phyloP scores from a whole-genome alignment of 2,329 filamentous ascomycete species.

The Fusarium bactridioides region DNA sequence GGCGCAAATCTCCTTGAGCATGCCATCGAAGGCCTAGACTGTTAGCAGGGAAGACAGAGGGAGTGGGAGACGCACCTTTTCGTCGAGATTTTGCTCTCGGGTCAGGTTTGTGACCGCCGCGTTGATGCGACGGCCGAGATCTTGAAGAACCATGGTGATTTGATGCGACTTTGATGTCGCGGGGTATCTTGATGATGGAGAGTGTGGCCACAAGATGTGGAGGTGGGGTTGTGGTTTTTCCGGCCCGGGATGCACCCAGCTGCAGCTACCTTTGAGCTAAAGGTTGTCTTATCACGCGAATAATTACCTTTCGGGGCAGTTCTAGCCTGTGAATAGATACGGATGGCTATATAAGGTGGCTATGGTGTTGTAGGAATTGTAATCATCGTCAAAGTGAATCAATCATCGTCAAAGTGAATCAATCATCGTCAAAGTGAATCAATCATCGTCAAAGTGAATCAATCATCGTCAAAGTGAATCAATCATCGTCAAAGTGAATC shows the following conservation, averaged over 20 bases:
- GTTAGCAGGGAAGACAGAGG: conserved; percentile 16
- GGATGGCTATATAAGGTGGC: background rate
- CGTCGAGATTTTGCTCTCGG: conserved; percentile 89
- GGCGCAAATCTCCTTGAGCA: conserved; percentile 98
- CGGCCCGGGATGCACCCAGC: background rate
- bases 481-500: background rate
- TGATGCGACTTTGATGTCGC: conserved; percentile 34
- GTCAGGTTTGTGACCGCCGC: conserved; percentile 94
- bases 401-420: background rate
- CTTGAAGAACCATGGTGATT: conserved; percentile 89
- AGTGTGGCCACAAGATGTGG: conserved; percentile 36
- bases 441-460: background rate
- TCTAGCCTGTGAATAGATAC: conserved; percentile 4
- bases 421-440: no score
- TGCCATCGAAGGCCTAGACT: conserved; percentile 86
- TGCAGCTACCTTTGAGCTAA: background rate
- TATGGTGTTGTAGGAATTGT: background rate
- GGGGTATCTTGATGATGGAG: conserved; percentile 37
- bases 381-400: background rate
- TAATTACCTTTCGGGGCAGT: conserved; percentile 15
- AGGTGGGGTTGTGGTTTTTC: conserved; percentile 35
- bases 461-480: background rate
- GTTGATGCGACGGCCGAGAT: conserved; percentile 98
- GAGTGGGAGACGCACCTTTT: conserved; percentile 71
- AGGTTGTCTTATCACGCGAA: background rate